These are phyloP conservation scores for Microdochium bolleyi DNA, from an alignment of 2,329 filamentous ascomycete species.

Conservation along the genomic window DNA sequence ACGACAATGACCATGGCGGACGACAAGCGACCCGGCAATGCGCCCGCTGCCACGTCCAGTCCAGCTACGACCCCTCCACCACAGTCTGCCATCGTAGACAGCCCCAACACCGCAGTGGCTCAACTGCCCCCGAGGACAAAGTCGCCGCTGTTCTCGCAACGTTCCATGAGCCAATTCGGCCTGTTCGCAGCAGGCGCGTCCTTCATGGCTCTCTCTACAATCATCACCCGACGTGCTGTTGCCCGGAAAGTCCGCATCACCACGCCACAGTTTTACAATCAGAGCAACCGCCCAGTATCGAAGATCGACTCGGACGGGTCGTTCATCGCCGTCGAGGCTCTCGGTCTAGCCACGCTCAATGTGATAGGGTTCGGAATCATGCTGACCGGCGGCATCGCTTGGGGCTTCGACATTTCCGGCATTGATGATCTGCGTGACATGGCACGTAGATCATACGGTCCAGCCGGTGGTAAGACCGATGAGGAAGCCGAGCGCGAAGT, in stretches of 20 bases:
- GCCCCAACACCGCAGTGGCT: not conserved
- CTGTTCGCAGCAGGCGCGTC: conserved; percentile 68
- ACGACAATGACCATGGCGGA: conserved; percentile 24
- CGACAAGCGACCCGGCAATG: conserved; percentile 12
- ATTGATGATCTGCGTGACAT: conserved; percentile 54
- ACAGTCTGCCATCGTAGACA: not conserved
- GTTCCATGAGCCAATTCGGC: conserved; percentile 53
- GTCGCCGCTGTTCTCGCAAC: conserved; percentile 28
- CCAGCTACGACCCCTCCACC: not conserved
- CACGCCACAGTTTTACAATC: conserved; percentile 65
- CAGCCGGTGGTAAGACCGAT: conserved; percentile 24
- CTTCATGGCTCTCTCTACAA: conserved; percentile 65
- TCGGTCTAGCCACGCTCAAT: conserved; percentile 83
- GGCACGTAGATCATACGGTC: conserved; percentile 34
- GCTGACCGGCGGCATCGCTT: conserved; percentile 64
- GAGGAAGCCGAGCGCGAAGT: conserved; percentile 51
- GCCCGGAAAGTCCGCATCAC: conserved; percentile 51
- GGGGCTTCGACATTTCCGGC: conserved; percentile 67
- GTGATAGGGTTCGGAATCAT: conserved; percentile 70
- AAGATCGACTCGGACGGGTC: conserved; percentile 50
- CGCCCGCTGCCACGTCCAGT: conserved; percentile 1
- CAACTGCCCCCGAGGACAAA: not conserved
- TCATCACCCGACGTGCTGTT: conserved; percentile 66
- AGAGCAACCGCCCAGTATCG: conserved; percentile 38
- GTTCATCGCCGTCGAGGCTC: conserved; percentile 71